phyloP scores from a whole-genome alignment of 805 yeast species.

The Schizosaccharomyces osmophilus region DNA sequence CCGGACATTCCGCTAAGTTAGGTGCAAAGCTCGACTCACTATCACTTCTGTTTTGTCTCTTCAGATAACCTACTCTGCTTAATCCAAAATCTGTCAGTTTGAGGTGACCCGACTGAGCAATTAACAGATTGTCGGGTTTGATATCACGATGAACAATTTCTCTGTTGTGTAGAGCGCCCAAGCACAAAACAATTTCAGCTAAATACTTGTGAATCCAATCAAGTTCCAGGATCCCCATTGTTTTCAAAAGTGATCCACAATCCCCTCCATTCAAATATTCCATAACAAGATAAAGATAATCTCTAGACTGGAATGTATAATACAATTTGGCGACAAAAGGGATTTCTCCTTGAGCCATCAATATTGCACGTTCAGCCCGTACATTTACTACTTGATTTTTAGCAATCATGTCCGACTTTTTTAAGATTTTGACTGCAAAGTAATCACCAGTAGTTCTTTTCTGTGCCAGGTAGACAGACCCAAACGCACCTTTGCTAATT shows the following conservation, averaged over 20 bases:
- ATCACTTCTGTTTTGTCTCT: conserved; percentile 76
- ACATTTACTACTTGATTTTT: conserved; percentile 91
- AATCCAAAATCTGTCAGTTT: conserved; percentile 90
- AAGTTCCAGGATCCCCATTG: conserved; percentile 53
- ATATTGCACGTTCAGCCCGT: conserved; percentile 82
- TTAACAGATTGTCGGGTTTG: conserved; percentile 79
- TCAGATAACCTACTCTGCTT: conserved; percentile 75
- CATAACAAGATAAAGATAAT: conserved; percentile 78
- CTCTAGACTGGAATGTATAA: conserved; percentile 70
- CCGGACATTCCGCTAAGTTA: conserved; percentile 45
- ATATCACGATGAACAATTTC: conserved; percentile 80
- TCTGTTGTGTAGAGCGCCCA: conserved; percentile 61
- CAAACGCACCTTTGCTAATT: conserved; percentile 91
- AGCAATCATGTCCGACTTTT: conserved; percentile 86
- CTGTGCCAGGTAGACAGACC: conserved; percentile 71
- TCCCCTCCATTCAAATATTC: conserved; percentile 94
- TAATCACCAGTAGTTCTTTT: conserved; percentile 76
- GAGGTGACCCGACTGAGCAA: conserved; percentile 68
- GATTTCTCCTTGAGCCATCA: conserved; percentile 71
- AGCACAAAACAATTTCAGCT: conserved; percentile 77
- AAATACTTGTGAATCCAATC: conserved; percentile 61
- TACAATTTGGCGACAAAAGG: conserved; percentile 79
- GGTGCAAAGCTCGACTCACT: conserved; percentile 48
- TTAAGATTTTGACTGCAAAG: conserved; percentile 78
- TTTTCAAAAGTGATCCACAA: conserved; percentile 60